These are phyloP conservation scores for Candida ortonii DNA, from an alignment of 805 yeast genomes.

Conservation along the genomic window DNA sequence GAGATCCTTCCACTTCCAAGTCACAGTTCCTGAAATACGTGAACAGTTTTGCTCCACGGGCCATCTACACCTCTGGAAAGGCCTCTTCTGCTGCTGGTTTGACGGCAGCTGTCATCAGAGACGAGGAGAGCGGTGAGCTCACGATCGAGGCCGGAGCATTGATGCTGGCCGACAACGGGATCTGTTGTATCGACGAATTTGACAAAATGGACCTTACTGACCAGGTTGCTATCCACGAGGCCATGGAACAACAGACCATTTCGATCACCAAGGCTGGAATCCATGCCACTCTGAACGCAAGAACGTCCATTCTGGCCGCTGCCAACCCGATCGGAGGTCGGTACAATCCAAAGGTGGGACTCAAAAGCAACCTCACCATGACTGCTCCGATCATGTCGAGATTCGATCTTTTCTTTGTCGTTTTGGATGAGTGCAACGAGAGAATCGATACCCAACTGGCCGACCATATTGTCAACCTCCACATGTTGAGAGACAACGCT, in stretches of 20 bases:
- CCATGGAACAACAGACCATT: slow-evolving; percentile 99
- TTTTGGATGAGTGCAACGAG: slow-evolving; percentile 92
- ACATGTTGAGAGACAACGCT: slow-evolving; percentile 87
- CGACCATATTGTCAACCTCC: slow-evolving; percentile 86
- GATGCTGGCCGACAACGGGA: slow-evolving; percentile 97
- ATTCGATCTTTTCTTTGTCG: slow-evolving; percentile 91
- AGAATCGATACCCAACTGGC: slow-evolving; percentile 87
- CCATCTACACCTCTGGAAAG: slow-evolving; percentile 96
- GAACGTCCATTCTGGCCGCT: slow-evolving; percentile 97
- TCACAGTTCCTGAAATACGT: slow-evolving; percentile 95
- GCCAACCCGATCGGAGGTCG: slow-evolving; percentile 98
- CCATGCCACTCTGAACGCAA: slow-evolving; percentile 94
- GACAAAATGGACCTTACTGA: slow-evolving; percentile 95
- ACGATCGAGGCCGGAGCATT: slow-evolving; percentile 98
- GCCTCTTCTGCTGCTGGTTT: slow-evolving; percentile 98
- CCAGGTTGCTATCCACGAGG: slow-evolving; percentile 98
- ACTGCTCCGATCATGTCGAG: slow-evolving; percentile 99
- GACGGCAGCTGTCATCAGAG: slow-evolving; percentile 96
- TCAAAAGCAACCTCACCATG: slow-evolving; percentile 87
- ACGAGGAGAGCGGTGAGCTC: slow-evolving; percentile 94
- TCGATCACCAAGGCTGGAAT: slow-evolving; percentile 99
- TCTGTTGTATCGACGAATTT: slow-evolving; percentile 97
- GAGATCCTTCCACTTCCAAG: slow-evolving; percentile 97
- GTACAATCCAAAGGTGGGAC: slow-evolving; percentile 80
- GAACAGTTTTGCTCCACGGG: slow-evolving; percentile 85